A percentile compares a stretch with the other conserved stretches of the same genome.
Conservation (phyloP, 148 eudicot genomes). For the Fagopyrum homotropicum region DNA sequence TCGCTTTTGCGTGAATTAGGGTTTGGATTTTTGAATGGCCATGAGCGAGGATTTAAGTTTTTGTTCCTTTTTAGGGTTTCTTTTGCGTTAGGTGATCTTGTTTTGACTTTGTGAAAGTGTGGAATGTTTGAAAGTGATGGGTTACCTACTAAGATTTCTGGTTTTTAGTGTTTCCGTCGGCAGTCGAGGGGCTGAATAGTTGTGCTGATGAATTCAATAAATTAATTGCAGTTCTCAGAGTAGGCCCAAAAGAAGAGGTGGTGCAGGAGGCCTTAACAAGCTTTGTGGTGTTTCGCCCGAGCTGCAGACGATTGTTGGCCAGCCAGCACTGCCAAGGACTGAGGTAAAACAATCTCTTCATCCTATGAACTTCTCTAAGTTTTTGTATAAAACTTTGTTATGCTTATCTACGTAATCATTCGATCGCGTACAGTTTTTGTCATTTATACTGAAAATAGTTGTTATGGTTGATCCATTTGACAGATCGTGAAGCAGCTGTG, state of each 20-base stretch:
- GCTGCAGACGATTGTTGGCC: slow-evolving; percentile 76
- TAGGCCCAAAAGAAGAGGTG: slow-evolving; percentile 69
- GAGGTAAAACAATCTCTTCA: slow-evolving; percentile 34
- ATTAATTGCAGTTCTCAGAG: slow-evolving; percentile 43
- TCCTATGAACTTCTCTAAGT: not conserved
- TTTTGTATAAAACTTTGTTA: not conserved
- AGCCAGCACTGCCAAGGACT: slow-evolving; percentile 74
- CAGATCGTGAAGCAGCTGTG: slow-evolving; percentile 94
- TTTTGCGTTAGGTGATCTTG: not conserved
- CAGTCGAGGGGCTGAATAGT: not conserved
- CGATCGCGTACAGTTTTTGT: not conserved
- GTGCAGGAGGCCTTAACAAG: slow-evolving; percentile 86
- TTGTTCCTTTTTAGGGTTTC: not conserved
- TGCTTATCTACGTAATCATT: not conserved
- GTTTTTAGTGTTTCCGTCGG: not conserved
- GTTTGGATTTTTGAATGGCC: not conserved
- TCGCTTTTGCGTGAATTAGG: not conserved
- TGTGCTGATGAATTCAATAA: not conserved
- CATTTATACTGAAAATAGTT: not conserved
- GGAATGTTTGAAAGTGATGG: not conserved
- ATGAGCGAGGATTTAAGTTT: not conserved
- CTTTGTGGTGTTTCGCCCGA: slow-evolving; percentile 77
- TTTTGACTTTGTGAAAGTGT: not conserved
- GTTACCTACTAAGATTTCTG: not conserved
- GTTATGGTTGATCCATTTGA: not conserved